Base-by-base conservation (phyloP, 768 basidiomycete genomes). In the Auriscalpium vulgare region DNA sequence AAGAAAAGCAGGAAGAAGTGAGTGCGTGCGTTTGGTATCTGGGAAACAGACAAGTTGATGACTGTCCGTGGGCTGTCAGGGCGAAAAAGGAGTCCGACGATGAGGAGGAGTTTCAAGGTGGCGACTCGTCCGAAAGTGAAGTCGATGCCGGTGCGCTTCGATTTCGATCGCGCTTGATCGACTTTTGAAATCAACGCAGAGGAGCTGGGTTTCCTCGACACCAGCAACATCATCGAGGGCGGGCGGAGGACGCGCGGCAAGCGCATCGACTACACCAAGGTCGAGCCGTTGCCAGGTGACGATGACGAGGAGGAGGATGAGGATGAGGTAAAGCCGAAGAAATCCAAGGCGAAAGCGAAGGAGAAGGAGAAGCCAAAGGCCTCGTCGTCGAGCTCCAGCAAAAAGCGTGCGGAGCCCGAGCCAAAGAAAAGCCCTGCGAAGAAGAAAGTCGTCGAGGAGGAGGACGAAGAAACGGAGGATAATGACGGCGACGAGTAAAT, bases 281-380 rank as follows among this genome's bases (percentile, higher is more conserved):
- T 67, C 13, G 36, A 61, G 21, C 64, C 63, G 14, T 58, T 61
- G 51, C 53, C 59, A 3, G 62, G 56, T 19, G 67, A 66, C 36
- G 67, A 63, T 19, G 66, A 69, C 1, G 67, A 68, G 10, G 68
- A 69, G 1, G 78, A 77, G 50, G 84, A 82, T 51, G 80, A 81
- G 55, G 76, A 75, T 52, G 75, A 75, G 45, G 77, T 77, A 23
- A 69, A 71, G 45, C 63, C 71, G 46, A 74, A 76, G 63, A 74
- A 70, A 65, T 75, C 75, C 59, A 75, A 71, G 63, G 67, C 70
- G 51, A 64, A 69, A 17, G 14, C 43, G 38, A 53, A 50, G 45
- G 36, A 19, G 11, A 59, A 55, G 47, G 19, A 37, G 21, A 43
- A 35, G 13, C 10, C 34, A 16, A 47, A 47, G 11, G 14, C n/a